Evolutionary conservation across 2,329 filamentous ascomycete genomes (phyloP).

Genomic region (Pseudogymnoascus sp.): DNA sequence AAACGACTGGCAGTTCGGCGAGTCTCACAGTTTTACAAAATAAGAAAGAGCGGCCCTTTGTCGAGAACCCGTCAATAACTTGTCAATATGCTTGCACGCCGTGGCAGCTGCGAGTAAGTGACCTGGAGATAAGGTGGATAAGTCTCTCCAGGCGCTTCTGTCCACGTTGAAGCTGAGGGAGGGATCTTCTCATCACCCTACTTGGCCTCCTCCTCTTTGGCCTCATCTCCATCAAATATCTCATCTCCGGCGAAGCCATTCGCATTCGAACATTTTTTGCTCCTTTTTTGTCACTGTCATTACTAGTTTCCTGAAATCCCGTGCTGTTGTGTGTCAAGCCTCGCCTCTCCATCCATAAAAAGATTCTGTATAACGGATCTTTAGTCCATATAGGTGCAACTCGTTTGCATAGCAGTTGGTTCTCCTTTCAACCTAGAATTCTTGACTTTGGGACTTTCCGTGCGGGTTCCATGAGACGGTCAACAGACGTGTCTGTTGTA

Average conservation of each 20-base stretch:
- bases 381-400: constrained; percentile 7
- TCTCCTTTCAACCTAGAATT: background rate
- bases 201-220: background rate
- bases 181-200: constrained; percentile 5
- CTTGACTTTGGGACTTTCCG: background rate
- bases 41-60: background rate
- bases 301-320: background rate
- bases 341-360: background rate
- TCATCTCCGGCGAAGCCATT: background rate
- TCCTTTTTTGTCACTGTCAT: background rate
- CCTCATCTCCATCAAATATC: constrained; percentile 6
- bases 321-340: constrained; percentile 1
- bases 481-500: background rate
- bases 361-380: constrained; percentile 1
- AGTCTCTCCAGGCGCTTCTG: background rate
- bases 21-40: background rate
- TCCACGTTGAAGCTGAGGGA: background rate
- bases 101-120: constrained; percentile 1
- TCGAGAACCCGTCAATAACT: background rate
- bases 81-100: background rate
- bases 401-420: background rate
- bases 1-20: background rate
- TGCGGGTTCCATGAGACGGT: background rate
- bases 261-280: background rate
- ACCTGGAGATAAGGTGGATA: background rate